Percentiles rank a stretch among this genome's conserved stretches.
Conservation (phyloP, 2,329 filamentous ascomycete genomes). For the Aspergillus quadrilineatus region DNA sequence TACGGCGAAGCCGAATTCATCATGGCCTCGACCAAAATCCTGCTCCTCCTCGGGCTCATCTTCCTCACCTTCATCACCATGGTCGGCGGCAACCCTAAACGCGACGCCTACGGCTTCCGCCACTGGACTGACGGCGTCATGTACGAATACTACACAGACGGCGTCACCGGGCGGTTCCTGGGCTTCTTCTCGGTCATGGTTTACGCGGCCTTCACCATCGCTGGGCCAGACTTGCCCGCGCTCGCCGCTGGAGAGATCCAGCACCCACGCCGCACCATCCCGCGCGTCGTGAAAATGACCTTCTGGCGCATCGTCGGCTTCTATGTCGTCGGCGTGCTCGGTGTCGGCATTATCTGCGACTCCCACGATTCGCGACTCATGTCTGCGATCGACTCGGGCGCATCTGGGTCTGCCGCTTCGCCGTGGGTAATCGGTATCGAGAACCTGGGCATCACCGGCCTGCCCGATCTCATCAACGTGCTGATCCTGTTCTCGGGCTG, state of each 20-base stretch:
- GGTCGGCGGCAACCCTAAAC: slow-evolving; percentile 73
- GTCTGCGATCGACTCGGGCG: slow-evolving; percentile 56
- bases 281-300: slow-evolving; percentile 70
- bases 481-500: slow-evolving; percentile 70
- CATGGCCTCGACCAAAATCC: slow-evolving; percentile 66
- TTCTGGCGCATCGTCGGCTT: slow-evolving; percentile 74
- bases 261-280: slow-evolving; percentile 67
- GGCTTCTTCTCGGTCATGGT: slow-evolving; percentile 73
- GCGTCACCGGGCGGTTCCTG: slow-evolving; percentile 64
- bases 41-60: slow-evolving; percentile 68
- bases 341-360: slow-evolving; percentile 66
- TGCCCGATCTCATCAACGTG: slow-evolving; percentile 72
- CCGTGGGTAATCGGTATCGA: slow-evolving; percentile 72
- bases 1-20: slow-evolving; percentile 74
- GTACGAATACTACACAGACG: slow-evolving; percentile 62
- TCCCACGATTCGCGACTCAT: slow-evolving; percentile 62
- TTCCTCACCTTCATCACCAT: slow-evolving; percentile 76
- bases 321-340: slow-evolving; percentile 70
- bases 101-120: slow-evolving; percentile 69
- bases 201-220: slow-evolving; percentile 63
- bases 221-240: slow-evolving; percentile 62
- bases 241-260: slow-evolving; percentile 65
- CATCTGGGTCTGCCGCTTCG: slow-evolving; percentile 65
- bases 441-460: slow-evolving; percentile 62
- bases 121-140: slow-evolving; percentile 65